phyloP scores from a whole-genome alignment of 139 green algal species.

The Picochlorum sp. region DNA sequence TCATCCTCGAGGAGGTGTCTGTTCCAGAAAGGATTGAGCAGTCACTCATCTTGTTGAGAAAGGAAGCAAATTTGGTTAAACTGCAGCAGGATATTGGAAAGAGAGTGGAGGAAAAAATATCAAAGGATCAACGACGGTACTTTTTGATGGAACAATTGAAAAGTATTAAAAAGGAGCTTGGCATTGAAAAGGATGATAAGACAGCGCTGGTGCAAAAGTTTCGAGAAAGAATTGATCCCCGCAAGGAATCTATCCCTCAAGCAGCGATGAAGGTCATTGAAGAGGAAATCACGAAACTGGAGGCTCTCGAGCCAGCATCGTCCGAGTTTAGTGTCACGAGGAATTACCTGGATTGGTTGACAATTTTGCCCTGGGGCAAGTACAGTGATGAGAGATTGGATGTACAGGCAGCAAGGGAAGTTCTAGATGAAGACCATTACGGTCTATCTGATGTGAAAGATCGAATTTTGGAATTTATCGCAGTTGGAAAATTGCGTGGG shows the following conservation, averaged over 20 bases:
- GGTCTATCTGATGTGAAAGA: constrained; percentile 93
- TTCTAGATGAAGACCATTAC: constrained; percentile 94
- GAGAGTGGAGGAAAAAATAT: constrained; percentile 95
- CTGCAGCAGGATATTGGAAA: constrained; percentile 76
- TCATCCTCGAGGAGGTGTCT: constrained; percentile 68
- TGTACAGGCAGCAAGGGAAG: constrained; percentile 59
- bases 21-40: constrained; percentile 56
- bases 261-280: constrained; percentile 54
- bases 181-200: constrained; percentile 97
- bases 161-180: constrained; percentile 95
- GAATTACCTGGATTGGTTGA: constrained; percentile 97
- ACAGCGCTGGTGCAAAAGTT: constrained; percentile 75
- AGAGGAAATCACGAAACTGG: constrained; percentile 89
- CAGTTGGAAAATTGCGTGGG: constrained; percentile 72
- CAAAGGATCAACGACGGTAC: constrained; percentile 88
- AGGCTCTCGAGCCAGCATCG: constrained; percentile 71
- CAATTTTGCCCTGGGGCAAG: constrained; percentile 81
- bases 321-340: constrained; percentile 95
- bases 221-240: constrained; percentile 32
- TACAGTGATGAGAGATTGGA: constrained; percentile 76
- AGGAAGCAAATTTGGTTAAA: constrained; percentile 94
- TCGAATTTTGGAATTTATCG: constrained; percentile 96
- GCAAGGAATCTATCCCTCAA: constrained; percentile 28
- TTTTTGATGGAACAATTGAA: constrained; percentile 98
- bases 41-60: constrained; percentile 87